Evolutionary conservation across 371 early-diverging fungal genomes (phyloP), one percentile per base, ranked within the genome.

Genomic region (Mucor saturninus): DNA sequence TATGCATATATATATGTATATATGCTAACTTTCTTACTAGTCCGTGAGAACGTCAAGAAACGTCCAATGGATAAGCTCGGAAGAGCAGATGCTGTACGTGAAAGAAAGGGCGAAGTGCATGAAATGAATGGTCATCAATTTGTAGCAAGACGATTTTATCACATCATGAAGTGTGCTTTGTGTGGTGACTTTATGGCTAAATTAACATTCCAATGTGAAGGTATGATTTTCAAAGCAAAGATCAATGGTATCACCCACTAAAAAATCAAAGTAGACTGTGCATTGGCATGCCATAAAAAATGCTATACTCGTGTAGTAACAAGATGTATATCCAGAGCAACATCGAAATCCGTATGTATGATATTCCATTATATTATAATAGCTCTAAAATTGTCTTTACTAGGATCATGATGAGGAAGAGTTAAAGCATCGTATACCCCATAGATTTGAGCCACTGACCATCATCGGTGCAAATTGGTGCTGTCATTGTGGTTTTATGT

Each of bases 401-500:
- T 72, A 79, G 71, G 81, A 81, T 51, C 73, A 81, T 9, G 81
- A 85, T 51, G 81, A 81, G 48, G 89, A 90, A 30, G 83, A 89
- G 29, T 74, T 91, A 28, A 87, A 89, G 46, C 96, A 98, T 79
- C 89, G 90, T 56, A 95, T 97, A 65, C 95, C 95, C 14, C 99
- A 98, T 81, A 86, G 93, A 28, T 95, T 93, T 69, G 91, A 93
- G 62, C 83, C 80, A 31, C 68, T 87, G 8, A 87, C 90, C 35
- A 89, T 85, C 57, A 77, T 91, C 59, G 87, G 86, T 11, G 89
- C 93, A 15, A 86, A 87, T 65, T 98, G 96, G 95, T 99, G 99
- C 76, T 89, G 89, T 68, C 98, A 99, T 76, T 99, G 99, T 83
- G 98, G 98, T 14, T 88, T 89, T 55, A 89, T 95, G 85, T 84